phyloP scores from a whole-genome alignment of 257 asterid species.

The Cruciata laevipes region DNA sequence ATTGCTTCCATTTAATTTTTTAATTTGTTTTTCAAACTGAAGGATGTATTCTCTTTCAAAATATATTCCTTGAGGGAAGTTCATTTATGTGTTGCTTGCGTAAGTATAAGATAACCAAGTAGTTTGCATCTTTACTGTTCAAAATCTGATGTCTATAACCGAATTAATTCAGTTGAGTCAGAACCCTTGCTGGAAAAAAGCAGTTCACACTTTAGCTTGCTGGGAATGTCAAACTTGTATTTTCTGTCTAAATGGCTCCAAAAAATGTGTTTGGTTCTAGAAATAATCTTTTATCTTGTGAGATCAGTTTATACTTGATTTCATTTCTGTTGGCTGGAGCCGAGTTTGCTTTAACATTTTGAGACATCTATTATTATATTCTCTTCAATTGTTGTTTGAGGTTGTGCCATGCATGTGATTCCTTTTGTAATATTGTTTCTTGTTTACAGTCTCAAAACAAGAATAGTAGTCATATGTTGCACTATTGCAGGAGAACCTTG shows the following conservation, averaged over 20 bases:
- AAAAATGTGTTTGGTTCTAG: not conserved
- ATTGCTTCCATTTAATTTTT: not conserved
- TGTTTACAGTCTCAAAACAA: not conserved
- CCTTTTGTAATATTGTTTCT: not conserved
- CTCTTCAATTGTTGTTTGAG: not conserved
- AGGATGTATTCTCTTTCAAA: not conserved
- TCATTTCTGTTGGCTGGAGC: not conserved
- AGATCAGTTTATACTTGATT: not conserved
- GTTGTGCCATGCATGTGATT: not conserved
- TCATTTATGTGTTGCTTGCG: not conserved
- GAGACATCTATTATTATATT: not conserved
- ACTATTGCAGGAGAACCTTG: constrained; percentile 79
- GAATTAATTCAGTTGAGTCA: not conserved
- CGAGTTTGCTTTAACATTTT: not conserved
- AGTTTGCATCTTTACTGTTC: not conserved
- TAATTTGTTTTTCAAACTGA: not conserved
- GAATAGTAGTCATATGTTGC: not conserved
- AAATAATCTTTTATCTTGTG: not conserved
- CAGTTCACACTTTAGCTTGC: not conserved
- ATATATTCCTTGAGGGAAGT: not conserved
- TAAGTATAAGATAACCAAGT: not conserved
- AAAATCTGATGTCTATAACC: not conserved
- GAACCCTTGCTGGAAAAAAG: not conserved
- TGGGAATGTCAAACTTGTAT: not conserved
- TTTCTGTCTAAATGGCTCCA: not conserved